phyloP scores from a whole-genome alignment of 129 eudicot species.

The Saussurea involucrata region DNA sequence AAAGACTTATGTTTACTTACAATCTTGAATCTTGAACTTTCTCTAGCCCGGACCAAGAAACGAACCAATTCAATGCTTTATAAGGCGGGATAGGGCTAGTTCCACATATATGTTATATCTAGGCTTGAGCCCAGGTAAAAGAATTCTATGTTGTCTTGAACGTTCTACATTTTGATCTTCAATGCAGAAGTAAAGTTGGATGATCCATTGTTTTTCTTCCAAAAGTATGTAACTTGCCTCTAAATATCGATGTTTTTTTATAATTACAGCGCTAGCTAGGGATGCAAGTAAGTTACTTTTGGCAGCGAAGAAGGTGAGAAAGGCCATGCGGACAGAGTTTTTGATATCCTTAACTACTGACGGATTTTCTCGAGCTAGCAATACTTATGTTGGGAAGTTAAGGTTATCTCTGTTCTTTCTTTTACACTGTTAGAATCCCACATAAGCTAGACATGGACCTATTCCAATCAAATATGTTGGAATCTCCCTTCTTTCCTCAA shows the following conservation, averaged over 20 bases:
- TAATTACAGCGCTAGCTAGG: slow-evolving; percentile 58
- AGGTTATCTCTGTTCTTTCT: slow-evolving; percentile 42
- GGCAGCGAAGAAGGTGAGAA: slow-evolving; percentile 70
- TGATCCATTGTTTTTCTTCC: neutral
- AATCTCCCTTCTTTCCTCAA: neutral
- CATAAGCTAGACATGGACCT: neutral
- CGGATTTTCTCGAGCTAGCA: slow-evolving; percentile 49
- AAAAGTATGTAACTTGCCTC: neutral
- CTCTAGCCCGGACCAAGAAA: slow-evolving; percentile 70
- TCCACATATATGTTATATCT: slow-evolving; percentile 57
- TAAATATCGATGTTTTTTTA: neutral
- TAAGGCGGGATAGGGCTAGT: slow-evolving; percentile 62
- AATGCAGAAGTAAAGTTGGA: neutral
- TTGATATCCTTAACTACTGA: slow-evolving; percentile 48
- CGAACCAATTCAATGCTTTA: slow-evolving; percentile 68
- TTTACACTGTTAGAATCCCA: neutral
- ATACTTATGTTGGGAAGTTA: slow-evolving; percentile 65
- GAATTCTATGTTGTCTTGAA: slow-evolving; percentile 1
- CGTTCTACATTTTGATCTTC: neutral
- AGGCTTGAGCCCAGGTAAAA: slow-evolving; percentile 69
- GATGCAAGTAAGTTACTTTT: slow-evolving; percentile 59
- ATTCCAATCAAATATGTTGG: neutral
- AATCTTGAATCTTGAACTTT: neutral
- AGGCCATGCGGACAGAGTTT: slow-evolving; percentile 58
- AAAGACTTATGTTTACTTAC: neutral